Conservation (phyloP, 2,329 filamentous ascomycete species). For the Curvularia spicifera region DNA sequence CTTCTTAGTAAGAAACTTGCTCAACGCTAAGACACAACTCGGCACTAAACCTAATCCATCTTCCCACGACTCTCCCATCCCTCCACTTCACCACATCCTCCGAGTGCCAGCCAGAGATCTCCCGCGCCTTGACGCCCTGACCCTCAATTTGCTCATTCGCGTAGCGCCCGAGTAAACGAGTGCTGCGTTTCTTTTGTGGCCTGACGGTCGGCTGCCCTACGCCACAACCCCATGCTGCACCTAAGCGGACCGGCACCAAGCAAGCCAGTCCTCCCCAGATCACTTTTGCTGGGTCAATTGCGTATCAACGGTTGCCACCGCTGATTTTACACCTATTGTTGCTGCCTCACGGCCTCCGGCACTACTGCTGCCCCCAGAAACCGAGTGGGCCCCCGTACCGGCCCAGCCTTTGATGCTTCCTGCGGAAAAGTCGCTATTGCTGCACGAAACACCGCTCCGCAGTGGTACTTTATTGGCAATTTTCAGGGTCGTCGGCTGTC, state of each 20-base stretch:
- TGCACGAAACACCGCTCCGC: constrained; percentile 21
- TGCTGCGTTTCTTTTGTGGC: constrained; percentile 18
- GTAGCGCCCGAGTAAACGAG: constrained; percentile 16
- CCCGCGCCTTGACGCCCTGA: constrained; percentile 28
- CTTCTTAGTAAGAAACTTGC: constrained; percentile 31
- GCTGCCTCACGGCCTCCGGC: constrained; percentile 8
- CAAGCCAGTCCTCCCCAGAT: not conserved
- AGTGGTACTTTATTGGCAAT: constrained; percentile 23
- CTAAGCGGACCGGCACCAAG: constrained; percentile 1
- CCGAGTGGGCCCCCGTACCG: constrained; percentile 11
- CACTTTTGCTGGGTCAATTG: constrained; percentile 9
- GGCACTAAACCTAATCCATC: constrained; percentile 26
- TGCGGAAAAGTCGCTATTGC: constrained; percentile 21
- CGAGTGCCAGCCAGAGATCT: constrained; percentile 26
- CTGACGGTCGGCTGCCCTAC: constrained; percentile 19
- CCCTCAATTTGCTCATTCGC: constrained; percentile 22
- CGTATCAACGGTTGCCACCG: constrained; percentile 6
- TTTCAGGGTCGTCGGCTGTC: constrained; percentile 26
- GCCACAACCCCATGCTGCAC: constrained; percentile 17
- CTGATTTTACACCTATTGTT: constrained; percentile 6
- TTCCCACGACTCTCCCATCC: constrained; percentile 23
- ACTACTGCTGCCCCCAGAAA: constrained; percentile 14
- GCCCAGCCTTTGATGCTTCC: constrained; percentile 15
- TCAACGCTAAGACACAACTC: constrained; percentile 23
- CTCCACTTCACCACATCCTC: constrained; percentile 27